Conservation (phyloP, 768 basidiomycete species). For the Lanmaoa rubissima region DNA sequence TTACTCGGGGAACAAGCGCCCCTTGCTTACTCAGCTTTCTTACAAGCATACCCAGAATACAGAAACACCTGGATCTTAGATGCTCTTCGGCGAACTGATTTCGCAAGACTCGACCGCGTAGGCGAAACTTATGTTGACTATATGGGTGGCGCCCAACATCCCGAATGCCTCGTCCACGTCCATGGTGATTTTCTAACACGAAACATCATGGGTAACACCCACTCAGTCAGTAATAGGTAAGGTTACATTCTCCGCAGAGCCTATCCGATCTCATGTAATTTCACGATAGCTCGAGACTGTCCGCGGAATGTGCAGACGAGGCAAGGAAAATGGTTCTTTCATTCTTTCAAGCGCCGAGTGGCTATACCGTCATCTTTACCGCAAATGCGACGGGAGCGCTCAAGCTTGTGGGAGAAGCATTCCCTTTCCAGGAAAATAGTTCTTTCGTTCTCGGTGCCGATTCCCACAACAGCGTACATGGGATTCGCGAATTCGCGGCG, state of each 20-base stretch:
- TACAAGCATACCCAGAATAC: constrained; percentile 51
- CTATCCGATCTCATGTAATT: neutral
- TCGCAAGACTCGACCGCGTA: constrained; percentile 51
- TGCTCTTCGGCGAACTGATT: constrained; percentile 62
- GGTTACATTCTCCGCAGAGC: neutral
- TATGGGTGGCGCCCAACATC: constrained; percentile 82
- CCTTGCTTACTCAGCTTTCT: constrained; percentile 49
- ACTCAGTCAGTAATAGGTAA: constrained; percentile 79
- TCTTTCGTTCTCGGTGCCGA: constrained; percentile 69
- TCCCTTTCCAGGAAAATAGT: constrained; percentile 61
- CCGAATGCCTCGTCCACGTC: constrained; percentile 69
- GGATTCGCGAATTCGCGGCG: constrained; percentile 70
- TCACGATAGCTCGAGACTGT: constrained; percentile 60
- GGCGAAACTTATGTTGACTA: constrained; percentile 83
- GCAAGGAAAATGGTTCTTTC: constrained; percentile 71
- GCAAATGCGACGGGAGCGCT: constrained; percentile 77
- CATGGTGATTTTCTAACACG: constrained; percentile 67
- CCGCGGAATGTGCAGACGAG: constrained; percentile 61
- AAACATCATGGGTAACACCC: constrained; percentile 77
- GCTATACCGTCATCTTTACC: constrained; percentile 81
- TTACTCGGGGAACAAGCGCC: constrained; percentile 36
- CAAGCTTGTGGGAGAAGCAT: constrained; percentile 81
- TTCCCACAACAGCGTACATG: constrained; percentile 84
- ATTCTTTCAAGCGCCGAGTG: constrained; percentile 73
- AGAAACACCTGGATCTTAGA: constrained; percentile 70